Evolutionary conservation across 73 alveolate species (phyloP).

Genomic region (Effrenium voratum): DNA sequence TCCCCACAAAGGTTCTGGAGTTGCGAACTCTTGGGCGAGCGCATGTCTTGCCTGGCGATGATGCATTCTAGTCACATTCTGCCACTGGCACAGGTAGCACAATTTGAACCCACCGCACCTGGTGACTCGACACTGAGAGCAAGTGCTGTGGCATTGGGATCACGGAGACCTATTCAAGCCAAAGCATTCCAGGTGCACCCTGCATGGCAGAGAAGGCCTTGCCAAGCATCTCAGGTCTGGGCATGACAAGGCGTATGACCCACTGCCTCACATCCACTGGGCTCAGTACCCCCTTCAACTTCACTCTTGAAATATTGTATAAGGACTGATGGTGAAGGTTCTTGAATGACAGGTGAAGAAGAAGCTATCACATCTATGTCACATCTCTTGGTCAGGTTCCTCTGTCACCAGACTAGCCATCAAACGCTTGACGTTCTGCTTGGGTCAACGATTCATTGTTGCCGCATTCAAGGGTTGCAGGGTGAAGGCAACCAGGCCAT

Average conservation of each 20-base stretch:
- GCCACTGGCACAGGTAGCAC: background rate
- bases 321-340: too few relatives aligned
- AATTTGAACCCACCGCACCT: slow-evolving; percentile 14
- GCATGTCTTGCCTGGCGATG: slow-evolving; percentile 25
- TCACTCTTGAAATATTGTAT: too few relatives aligned
- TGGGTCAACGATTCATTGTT: too few relatives aligned
- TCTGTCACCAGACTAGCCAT: too few relatives aligned
- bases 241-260: slow-evolving; percentile 79
- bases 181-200: background rate
- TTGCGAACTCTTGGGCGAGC: slow-evolving; percentile 41
- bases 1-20: slow-evolving; percentile 32
- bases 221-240: background rate
- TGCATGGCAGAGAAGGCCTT: background rate
- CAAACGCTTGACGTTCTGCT: too few relatives aligned
- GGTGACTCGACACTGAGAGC: slow-evolving; percentile 77
- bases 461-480: too few relatives aligned
- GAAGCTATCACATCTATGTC: too few relatives aligned
- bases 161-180: slow-evolving; percentile 40
- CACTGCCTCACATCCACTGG: slow-evolving; percentile 17
- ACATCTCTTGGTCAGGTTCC: too few relatives aligned
- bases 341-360: too few relatives aligned
- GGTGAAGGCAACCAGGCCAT: too few relatives aligned
- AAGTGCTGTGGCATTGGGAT: slow-evolving; percentile 66
- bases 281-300: background rate
- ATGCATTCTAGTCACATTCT: background rate